These are phyloP conservation scores for Xanthoconium purpureum DNA, from an alignment of 768 basidiomycete genomes.

Conservation along the genomic window DNA sequence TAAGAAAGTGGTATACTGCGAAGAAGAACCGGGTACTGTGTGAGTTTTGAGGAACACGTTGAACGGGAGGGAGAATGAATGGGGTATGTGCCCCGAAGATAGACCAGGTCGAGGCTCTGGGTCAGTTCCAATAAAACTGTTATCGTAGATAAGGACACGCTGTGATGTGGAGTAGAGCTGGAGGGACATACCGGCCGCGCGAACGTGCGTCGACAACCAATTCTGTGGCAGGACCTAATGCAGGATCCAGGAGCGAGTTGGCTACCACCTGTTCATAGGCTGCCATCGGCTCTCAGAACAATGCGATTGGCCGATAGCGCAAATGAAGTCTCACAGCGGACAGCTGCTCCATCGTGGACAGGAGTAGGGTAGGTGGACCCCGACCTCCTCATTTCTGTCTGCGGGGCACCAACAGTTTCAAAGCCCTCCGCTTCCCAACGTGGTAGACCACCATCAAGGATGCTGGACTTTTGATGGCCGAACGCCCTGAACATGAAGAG, in stretches of 20 bases:
- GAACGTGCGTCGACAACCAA: conserved; percentile 88
- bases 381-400: conserved; percentile 23
- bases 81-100: conserved; percentile 89
- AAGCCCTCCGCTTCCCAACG: conserved; percentile 70
- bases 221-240: conserved; percentile 46
- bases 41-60: conserved; percentile 58
- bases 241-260: conserved; percentile 55
- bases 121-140: conserved; percentile 74
- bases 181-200: conserved; percentile 59
- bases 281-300: conserved; percentile 31
- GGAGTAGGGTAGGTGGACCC: conserved; percentile 51
- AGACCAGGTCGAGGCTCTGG: conserved; percentile 89
- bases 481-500: conserved; percentile 94
- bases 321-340: conserved; percentile 42
- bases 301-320: conserved; percentile 31
- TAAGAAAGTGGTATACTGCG: conserved; percentile 58
- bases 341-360: conserved; percentile 43
- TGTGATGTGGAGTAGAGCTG: neutral
- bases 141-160: conserved; percentile 4
- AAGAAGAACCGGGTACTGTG: conserved; percentile 31
- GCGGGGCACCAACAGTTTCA: conserved; percentile 41
- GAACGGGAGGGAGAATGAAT: conserved; percentile 85
- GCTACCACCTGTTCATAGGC: conserved; percentile 78
- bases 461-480: conserved; percentile 80
- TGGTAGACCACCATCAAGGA: conserved; percentile 92